phyloP scores from a whole-genome alignment of 768 basidiomycete genomes.

The Leccinum longicurvipes region DNA sequence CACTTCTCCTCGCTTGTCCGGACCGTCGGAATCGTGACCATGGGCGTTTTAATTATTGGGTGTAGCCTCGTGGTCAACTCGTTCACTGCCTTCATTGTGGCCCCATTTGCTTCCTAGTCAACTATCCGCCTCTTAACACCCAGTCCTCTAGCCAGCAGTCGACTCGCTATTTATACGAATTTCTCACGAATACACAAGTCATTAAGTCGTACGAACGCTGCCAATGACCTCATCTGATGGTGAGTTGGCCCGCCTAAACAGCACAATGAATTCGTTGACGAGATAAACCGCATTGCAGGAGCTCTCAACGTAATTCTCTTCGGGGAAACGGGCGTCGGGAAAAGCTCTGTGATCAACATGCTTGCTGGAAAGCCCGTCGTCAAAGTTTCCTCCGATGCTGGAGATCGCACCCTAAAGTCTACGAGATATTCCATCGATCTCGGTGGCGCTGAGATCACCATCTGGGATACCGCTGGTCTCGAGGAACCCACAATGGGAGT shows the following conservation, averaged over 20 bases:
- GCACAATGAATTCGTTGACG: background rate
- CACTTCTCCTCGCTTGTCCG: constrained; percentile 6
- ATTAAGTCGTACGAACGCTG: background rate
- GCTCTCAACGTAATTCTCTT: constrained; percentile 30
- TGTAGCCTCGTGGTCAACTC: constrained; percentile 1
- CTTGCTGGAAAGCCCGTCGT: constrained; percentile 31
- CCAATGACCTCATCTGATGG: constrained; percentile 21
- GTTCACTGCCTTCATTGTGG: constrained; percentile 5
- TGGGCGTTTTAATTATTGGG: background rate
- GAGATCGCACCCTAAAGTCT: constrained; percentile 34
- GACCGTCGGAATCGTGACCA: constrained; percentile 5
- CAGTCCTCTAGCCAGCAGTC: background rate
- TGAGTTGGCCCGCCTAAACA: constrained; percentile 6
- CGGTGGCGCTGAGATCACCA: constrained; percentile 7
- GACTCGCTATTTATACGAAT: background rate
- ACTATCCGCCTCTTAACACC: constrained; percentile 3
- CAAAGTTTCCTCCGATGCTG: constrained; percentile 29
- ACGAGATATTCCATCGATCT: constrained; percentile 22
- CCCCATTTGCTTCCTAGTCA: background rate
- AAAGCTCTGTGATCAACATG: constrained; percentile 46
- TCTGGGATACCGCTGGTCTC: constrained; percentile 32
- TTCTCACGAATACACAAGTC: constrained; percentile 11
- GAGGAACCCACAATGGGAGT: constrained; percentile 30
- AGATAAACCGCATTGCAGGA: background rate
- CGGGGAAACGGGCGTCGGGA: constrained; percentile 34